Percentiles rank a stretch among this genome's conserved stretches.
phyloP scores from a whole-genome alignment of 2,329 filamentous ascomycete species.

The Neofusicoccum umdonicola region DNA sequence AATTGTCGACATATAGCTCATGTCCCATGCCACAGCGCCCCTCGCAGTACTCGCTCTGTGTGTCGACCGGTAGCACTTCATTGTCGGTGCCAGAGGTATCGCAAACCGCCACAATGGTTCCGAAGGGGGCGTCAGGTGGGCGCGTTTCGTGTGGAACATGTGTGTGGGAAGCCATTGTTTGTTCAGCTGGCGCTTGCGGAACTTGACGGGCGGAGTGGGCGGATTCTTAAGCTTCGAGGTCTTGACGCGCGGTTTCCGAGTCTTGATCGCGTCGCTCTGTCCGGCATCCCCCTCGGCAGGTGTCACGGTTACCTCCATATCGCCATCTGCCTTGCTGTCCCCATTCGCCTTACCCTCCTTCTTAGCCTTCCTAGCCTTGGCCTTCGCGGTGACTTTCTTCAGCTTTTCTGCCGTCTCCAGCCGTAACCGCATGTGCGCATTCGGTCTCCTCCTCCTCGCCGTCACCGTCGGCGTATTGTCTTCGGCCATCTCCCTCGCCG shows the following conservation, averaged over 20 bases:
- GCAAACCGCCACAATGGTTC: constrained; percentile 88
- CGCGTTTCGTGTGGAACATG: constrained; percentile 87
- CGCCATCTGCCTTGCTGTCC: constrained; percentile 25
- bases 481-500: constrained; percentile 72
- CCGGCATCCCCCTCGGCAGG: constrained; percentile 27
- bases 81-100: constrained; percentile 77
- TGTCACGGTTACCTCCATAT: constrained; percentile 29
- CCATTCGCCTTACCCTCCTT: constrained; percentile 24
- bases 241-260: constrained; percentile 62
- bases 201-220: constrained; percentile 63
- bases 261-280: constrained; percentile 26
- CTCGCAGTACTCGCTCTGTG: constrained; percentile 74
- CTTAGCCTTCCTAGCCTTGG: constrained; percentile 45
- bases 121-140: constrained; percentile 78
- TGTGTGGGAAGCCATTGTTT: constrained; percentile 97
- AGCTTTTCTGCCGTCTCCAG: constrained; percentile 74
- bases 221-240: constrained; percentile 66
- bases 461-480: constrained; percentile 87
- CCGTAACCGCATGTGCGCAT: constrained; percentile 56
- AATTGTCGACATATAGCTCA: constrained; percentile 89
- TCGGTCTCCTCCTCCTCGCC: constrained; percentile 60
- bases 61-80: constrained; percentile 85
- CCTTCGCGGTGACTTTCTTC: constrained; percentile 55
- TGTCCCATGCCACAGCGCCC: constrained; percentile 86
- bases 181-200: constrained; percentile 77